Conservation (phyloP, 2,329 filamentous ascomycete genomes). For the Gnomoniopsis smithogilvyi region DNA sequence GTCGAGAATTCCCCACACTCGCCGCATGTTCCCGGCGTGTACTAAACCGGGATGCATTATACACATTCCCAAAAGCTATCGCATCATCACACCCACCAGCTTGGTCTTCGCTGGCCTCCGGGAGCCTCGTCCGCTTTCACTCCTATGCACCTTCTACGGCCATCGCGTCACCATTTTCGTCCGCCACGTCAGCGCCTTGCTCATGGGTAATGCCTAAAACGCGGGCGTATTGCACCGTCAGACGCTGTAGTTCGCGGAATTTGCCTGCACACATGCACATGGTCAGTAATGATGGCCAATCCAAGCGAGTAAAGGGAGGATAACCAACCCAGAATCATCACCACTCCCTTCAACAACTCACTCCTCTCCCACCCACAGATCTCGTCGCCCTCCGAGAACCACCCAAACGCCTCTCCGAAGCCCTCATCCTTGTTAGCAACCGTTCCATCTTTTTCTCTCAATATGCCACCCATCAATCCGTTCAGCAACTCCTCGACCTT, state of each 20-base stretch:
- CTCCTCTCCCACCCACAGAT: constrained; percentile 90
- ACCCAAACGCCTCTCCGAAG: constrained; percentile 48
- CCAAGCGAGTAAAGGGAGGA: not conserved
- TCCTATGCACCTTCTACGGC: constrained; percentile 33
- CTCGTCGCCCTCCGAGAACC: constrained; percentile 64
- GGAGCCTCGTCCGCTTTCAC: not conserved
- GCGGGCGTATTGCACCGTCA: constrained; percentile 92
- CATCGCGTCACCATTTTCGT: constrained; percentile 40
- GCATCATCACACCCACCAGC: not conserved
- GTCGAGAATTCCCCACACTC: no score
- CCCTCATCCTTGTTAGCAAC: constrained; percentile 29
- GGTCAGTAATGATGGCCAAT: constrained; percentile 28
- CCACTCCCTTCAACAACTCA: constrained; percentile 84
- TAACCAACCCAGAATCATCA: constrained; percentile 82
- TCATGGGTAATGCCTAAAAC: constrained; percentile 63
- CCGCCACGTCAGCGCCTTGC: constrained; percentile 32
- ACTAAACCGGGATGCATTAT: no score
- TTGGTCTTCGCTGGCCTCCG: not conserved
- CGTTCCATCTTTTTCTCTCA: constrained; percentile 47
- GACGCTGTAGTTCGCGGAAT: constrained; percentile 87
- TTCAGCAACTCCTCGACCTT: constrained; percentile 94
- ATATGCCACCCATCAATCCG: constrained; percentile 71
- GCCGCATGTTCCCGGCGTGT: no score
- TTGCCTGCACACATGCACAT: constrained; percentile 59
- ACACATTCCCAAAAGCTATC: not conserved